A percentile compares a stretch with the other conserved stretches of the same genome.
Conservation (phyloP, 768 basidiomycete species). For the Ramaria rubella region DNA sequence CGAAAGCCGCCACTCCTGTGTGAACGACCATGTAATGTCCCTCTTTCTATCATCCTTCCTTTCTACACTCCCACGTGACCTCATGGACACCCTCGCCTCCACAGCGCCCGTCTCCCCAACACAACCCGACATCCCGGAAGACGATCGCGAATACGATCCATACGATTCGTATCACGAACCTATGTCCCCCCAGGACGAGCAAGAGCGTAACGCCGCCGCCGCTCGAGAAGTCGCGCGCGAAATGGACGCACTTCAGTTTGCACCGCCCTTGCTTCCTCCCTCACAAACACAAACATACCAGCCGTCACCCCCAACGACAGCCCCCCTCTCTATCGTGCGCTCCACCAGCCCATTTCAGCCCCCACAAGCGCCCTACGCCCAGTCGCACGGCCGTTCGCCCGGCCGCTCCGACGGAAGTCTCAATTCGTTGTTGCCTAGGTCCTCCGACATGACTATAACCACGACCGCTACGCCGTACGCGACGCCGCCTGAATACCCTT, state of each 20-base stretch:
- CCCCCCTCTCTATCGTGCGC: neutral
- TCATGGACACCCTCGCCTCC: neutral
- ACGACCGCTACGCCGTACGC: neutral
- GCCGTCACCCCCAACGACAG: neutral
- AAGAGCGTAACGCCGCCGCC: slow-evolving; percentile 55
- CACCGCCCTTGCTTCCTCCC: slow-evolving; percentile 24
- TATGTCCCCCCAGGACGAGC: slow-evolving; percentile 38
- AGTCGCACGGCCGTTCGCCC: neutral
- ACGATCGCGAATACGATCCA: neutral
- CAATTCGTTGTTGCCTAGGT: neutral
- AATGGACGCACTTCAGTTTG: slow-evolving; percentile 48
- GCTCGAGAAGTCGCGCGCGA: slow-evolving; percentile 63
- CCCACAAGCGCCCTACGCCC: neutral
- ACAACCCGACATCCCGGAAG: neutral
- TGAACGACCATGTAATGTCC: neutral
- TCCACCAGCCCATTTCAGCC: neutral
- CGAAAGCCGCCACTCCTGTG: neutral
- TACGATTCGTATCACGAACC: neutral
- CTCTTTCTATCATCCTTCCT: neutral
- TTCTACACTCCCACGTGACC: neutral
- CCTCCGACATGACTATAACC: neutral
- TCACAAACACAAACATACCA: neutral
- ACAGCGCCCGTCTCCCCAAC: neutral
- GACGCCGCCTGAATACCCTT: slow-evolving; percentile 41
- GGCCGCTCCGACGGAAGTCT: neutral